These are phyloP conservation scores for Cicer bijugum DNA, from an alignment of 306 rosid species.

Conservation along the genomic window DNA sequence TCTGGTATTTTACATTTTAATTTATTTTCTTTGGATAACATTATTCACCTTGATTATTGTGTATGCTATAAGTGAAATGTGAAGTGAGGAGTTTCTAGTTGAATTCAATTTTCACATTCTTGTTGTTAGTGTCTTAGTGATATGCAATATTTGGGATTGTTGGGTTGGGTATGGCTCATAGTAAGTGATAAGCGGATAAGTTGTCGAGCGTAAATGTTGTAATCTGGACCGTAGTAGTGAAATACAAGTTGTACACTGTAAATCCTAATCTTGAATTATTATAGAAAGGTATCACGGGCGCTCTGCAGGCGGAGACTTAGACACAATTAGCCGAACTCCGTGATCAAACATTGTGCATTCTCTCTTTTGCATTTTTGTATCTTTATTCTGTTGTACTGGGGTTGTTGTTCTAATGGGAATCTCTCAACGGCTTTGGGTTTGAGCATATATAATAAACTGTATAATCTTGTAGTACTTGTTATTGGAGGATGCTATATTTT, in stretches of 20 bases:
- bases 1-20: conserved; percentile 63
- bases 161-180: no score
- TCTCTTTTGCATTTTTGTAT: no score
- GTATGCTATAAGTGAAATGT: neutral
- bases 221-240: no score
- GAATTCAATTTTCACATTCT: conserved; percentile 24
- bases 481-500: conserved; percentile 2
- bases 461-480: neutral
- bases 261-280: no score
- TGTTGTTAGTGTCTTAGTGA: neutral
- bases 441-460: neutral
- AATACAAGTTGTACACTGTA: no score
- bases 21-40: neutral
- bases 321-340: no score
- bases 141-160: conserved; percentile 10
- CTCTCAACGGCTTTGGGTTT: neutral
- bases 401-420: neutral
- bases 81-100: conserved; percentile 11
- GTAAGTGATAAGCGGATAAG: no score
- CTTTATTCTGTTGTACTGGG: no score
- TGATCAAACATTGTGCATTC: no score
- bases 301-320: no score
- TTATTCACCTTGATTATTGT: conserved; percentile 23
- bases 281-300: no score
- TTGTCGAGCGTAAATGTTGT: no score